Evolutionary conservation across 768 basidiomycete species (phyloP).

Genomic region (Cubamyces lactineus): DNA sequence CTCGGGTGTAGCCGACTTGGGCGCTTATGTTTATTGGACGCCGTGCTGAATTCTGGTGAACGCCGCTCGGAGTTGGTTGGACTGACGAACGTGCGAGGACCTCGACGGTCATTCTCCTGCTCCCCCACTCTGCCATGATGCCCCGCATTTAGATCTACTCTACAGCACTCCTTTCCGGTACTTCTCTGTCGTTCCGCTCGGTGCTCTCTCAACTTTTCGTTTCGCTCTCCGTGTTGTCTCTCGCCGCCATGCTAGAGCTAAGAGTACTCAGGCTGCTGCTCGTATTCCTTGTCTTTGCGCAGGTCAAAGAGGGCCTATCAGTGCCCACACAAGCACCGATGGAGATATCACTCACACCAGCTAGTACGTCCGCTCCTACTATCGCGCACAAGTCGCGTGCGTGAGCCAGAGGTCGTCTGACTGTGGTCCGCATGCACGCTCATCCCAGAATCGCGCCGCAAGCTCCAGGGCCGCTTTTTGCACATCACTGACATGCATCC

Average conservation of each 20-base stretch:
- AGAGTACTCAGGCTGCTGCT: conserved; percentile 32
- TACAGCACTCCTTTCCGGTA: conserved; percentile 13
- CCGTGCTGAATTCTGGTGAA: neutral
- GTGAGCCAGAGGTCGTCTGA: conserved; percentile 18
- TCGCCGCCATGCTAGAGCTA: conserved; percentile 26
- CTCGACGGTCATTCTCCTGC: neutral
- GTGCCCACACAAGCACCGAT: conserved; percentile 48
- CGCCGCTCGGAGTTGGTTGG: neutral
- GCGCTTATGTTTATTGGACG: neutral
- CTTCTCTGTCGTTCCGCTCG: conserved; percentile 5
- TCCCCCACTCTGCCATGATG: conserved; percentile 10
- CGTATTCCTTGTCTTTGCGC: conserved; percentile 26
- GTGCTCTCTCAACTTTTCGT: neutral
- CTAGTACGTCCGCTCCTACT: conserved; percentile 21
- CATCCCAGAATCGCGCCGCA: conserved; percentile 35
- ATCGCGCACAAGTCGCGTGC: conserved; percentile 10
- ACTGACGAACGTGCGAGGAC: conserved; percentile 28
- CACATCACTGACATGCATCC: conserved; percentile 88
- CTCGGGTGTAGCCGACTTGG: neutral
- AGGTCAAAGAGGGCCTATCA: conserved; percentile 32
- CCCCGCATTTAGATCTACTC: conserved; percentile 17
- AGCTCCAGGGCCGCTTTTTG: conserved; percentile 72
- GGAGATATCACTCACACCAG: conserved; percentile 37
- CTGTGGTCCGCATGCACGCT: conserved; percentile 11
- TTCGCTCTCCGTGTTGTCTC: neutral